These are phyloP conservation scores for Lecanoromycetidae sp. DNA, from an alignment of 2,329 filamentous ascomycete genomes.

Conservation along the genomic window DNA sequence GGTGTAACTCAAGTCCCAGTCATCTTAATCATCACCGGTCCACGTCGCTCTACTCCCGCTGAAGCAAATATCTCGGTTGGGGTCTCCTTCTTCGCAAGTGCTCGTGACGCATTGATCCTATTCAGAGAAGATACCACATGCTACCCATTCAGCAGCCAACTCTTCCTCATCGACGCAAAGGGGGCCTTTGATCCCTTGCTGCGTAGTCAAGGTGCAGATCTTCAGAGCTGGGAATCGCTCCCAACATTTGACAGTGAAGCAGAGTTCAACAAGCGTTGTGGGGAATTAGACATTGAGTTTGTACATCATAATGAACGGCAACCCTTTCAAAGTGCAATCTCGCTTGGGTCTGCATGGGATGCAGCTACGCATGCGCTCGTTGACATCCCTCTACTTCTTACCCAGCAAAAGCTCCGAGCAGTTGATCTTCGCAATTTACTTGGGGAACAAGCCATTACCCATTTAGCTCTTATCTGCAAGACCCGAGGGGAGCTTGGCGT, in stretches of 20 bases:
- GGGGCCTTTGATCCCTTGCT: slow-evolving; percentile 22
- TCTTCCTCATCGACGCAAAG: slow-evolving; percentile 25
- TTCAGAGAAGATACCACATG: slow-evolving; percentile 23
- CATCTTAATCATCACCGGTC: slow-evolving; percentile 8
- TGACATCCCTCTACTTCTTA: not conserved
- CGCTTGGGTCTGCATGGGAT: slow-evolving; percentile 9
- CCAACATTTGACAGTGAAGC: slow-evolving; percentile 3
- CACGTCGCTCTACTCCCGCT: slow-evolving; percentile 15
- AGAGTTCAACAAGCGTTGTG: slow-evolving; percentile 1
- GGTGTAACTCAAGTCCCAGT: slow-evolving; percentile 6
- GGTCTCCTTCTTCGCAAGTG: slow-evolving; percentile 25
- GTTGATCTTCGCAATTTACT: slow-evolving; percentile 17
- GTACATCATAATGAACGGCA: not conserved
- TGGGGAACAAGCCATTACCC: slow-evolving; percentile 24
- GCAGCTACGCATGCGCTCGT: slow-evolving; percentile 3
- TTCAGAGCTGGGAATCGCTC: slow-evolving; percentile 5
- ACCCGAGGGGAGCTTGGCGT: slow-evolving; percentile 22
- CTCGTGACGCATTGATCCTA: slow-evolving; percentile 23
- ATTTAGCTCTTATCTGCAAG: slow-evolving; percentile 24
- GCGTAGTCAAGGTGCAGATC: not conserved
- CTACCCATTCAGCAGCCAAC: slow-evolving; percentile 18
- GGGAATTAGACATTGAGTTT: slow-evolving; percentile 1
- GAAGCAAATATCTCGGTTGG: slow-evolving; percentile 25
- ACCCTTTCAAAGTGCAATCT: not conserved
- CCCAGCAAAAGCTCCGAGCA: not conserved